These are phyloP conservation scores for Fonsecaea monophora DNA, from an alignment of 2,329 filamentous ascomycete genomes.

Conservation along the genomic window DNA sequence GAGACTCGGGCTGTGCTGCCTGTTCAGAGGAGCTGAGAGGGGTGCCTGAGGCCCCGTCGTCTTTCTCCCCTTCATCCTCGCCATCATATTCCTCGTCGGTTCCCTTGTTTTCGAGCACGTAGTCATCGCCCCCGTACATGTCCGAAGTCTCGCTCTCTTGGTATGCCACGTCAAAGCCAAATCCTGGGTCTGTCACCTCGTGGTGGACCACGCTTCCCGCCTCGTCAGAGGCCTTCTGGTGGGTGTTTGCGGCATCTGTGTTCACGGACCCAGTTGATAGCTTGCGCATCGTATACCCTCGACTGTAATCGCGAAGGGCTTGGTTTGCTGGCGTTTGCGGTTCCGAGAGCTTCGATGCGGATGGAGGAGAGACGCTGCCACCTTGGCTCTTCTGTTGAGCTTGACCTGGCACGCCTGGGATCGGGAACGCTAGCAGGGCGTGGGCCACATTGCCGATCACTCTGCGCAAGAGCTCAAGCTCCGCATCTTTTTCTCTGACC, in stretches of 20 bases:
- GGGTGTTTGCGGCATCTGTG: neutral
- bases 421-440: neutral
- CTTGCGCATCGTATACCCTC: neutral
- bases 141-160: neutral
- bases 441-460: neutral
- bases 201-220: neutral
- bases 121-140: neutral
- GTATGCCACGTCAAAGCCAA: neutral
- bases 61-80: too few relatives aligned
- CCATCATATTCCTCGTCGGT: neutral
- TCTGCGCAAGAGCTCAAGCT: neutral
- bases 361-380: neutral
- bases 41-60: neutral
- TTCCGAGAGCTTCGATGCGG: neutral
- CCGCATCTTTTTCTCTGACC: constrained; percentile 9
- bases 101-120: neutral
- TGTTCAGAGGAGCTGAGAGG: neutral
- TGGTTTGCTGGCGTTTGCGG: neutral
- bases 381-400: neutral
- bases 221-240: too few relatives aligned
- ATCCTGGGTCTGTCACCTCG: neutral
- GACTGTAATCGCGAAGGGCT: neutral
- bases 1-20: neutral
- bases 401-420: neutral
- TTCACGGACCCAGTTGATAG: neutral